These are phyloP conservation scores for Cystobasidium tubakii DNA, from an alignment of 768 basidiomycete genomes.

Conservation along the genomic window DNA sequence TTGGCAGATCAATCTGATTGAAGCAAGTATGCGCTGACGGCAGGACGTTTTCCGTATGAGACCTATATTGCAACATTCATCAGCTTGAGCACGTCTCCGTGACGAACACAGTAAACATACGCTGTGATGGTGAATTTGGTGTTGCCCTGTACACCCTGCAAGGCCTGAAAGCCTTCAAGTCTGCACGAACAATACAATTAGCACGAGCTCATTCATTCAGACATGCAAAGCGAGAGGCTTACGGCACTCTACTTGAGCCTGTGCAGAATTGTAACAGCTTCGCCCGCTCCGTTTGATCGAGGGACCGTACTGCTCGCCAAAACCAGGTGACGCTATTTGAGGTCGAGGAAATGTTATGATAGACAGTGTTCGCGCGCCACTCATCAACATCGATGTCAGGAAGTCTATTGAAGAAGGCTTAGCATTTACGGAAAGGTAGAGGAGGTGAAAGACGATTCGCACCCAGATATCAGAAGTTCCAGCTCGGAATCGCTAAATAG, in stretches of 20 bases:
- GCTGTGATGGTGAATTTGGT: constrained; percentile 44
- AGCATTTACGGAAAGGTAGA: neutral
- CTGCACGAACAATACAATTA: constrained; percentile 51
- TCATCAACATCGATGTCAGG: constrained; percentile 99
- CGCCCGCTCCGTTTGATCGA: constrained; percentile 91
- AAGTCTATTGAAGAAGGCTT: constrained; percentile 26
- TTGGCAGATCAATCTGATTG: constrained; percentile 64
- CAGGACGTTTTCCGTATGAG: constrained; percentile 17
- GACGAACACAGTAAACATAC: constrained; percentile 15
- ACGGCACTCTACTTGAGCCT: constrained; percentile 43
- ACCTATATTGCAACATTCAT: neutral
- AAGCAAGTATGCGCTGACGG: constrained; percentile 47
- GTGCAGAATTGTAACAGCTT: constrained; percentile 97
- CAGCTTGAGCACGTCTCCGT: neutral
- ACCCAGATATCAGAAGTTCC: constrained; percentile 83
- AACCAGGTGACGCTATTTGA: constrained; percentile 98
- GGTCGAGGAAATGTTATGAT: constrained; percentile 69
- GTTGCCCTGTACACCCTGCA: constrained; percentile 56
- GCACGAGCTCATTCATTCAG: neutral
- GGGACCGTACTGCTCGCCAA: constrained; percentile 97
- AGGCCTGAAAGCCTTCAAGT: constrained; percentile 90
- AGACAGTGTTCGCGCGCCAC: constrained; percentile 86
- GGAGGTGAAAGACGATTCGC: constrained; percentile 51
- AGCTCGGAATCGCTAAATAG: constrained; percentile 95
- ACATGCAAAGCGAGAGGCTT: neutral